Percentiles rank a stretch among this genome's conserved stretches.
These are phyloP conservation scores for Kappamyces sp. DNA, from an alignment of 192 early-diverging fungal genomes.

Conservation along the genomic window DNA sequence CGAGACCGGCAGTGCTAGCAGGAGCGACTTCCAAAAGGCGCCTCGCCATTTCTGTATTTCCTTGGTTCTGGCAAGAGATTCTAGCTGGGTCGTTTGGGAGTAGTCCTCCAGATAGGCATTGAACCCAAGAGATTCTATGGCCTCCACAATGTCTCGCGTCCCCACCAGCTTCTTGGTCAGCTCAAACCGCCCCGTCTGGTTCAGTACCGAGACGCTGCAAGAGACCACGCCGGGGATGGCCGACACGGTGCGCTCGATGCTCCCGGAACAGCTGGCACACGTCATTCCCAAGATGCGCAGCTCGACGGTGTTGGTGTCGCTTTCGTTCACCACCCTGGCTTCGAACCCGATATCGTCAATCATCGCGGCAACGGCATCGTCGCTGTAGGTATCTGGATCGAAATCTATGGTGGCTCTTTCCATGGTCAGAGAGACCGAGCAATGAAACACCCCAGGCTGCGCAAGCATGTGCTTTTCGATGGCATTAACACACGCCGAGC, in stretches of 20 bases:
- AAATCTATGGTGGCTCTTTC: conserved; percentile 72
- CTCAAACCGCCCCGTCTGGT: conserved; percentile 66
- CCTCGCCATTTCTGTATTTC: conserved; percentile 79
- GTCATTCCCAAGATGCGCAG: conserved; percentile 96
- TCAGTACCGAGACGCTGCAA: conserved; percentile 70
- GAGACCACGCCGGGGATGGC: conserved; percentile 53
- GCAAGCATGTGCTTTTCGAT: conserved; percentile 67
- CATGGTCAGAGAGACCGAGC: conserved; percentile 79
- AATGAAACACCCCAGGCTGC: conserved; percentile 56
- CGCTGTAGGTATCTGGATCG: conserved; percentile 39
- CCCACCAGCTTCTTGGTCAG: conserved; percentile 59
- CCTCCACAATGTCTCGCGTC: conserved; percentile 71
- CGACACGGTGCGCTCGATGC: conserved; percentile 65
- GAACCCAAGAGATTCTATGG: conserved; percentile 77
- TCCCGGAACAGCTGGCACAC: conserved; percentile 69
- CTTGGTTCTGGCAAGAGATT: conserved; percentile 75
- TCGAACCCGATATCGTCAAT: conserved; percentile 72
- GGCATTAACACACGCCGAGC: conserved; percentile 81
- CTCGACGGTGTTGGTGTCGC: conserved; percentile 44
- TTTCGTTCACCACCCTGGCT: conserved; percentile 50
- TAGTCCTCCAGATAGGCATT: conserved; percentile 63
- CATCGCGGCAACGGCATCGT: conserved; percentile 46
- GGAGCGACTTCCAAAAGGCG: conserved; percentile 58
- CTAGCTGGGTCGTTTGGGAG: conserved; percentile 69
- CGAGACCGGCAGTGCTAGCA: conserved; percentile 78